These are phyloP conservation scores for Azolla pinnata DNA, from an alignment of 75 land plant species.

Conservation along the genomic window DNA sequence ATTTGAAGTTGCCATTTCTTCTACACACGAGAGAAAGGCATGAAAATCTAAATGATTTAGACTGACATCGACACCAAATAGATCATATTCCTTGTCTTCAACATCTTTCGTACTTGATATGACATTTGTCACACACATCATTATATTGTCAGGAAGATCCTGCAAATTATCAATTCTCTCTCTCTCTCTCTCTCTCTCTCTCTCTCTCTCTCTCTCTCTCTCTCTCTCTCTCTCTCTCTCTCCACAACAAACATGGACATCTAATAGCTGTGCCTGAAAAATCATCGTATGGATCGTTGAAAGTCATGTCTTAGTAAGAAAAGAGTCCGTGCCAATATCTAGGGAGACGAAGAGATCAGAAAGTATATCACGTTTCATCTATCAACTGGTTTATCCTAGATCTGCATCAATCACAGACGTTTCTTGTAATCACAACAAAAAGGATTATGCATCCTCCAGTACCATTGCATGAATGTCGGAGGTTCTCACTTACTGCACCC, in stretches of 20 bases:
- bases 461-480: too few species aligned
- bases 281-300: neutral
- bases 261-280: neutral
- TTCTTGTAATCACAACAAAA: too few species aligned
- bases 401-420: too few species aligned
- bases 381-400: too few species aligned
- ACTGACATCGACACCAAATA: slow-evolving; percentile 9
- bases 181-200: neutral
- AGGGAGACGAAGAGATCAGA: too few species aligned
- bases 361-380: too few species aligned
- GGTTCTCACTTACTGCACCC: too few species aligned
- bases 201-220: neutral
- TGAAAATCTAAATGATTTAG: slow-evolving; percentile 5
- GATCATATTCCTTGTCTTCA: slow-evolving; percentile 1
- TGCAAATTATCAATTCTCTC: neutral
- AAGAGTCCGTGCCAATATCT: too few species aligned
- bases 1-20: too few species aligned
- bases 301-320: neutral
- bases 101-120: neutral
- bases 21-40: slow-evolving; percentile 6
- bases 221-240: neutral
- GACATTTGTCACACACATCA: slow-evolving; percentile 12
- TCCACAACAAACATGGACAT: neutral
- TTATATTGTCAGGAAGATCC: slow-evolving; percentile 23
- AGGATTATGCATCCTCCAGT: too few species aligned